Base-by-base conservation (phyloP, 2,329 filamentous ascomycete species). In the Nigrograna mackinnonii region DNA sequence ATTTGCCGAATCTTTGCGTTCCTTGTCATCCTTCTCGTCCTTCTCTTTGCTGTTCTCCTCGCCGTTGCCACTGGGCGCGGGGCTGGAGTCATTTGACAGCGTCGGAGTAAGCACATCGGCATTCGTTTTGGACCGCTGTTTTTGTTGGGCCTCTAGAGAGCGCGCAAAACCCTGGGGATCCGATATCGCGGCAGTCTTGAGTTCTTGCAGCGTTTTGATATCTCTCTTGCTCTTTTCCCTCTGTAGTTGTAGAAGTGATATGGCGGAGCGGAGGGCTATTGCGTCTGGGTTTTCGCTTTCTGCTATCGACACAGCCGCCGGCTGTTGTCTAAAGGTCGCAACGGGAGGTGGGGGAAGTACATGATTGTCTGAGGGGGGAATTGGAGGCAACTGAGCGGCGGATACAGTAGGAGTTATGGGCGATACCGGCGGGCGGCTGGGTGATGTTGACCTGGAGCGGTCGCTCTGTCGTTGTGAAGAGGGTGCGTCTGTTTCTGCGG, bases 211-310 rank as follows among this genome's bases (percentile, higher is more conserved):
- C 0, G 79, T 73, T 54, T 81, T 79, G 38, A 96, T 84, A 69
- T 96, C 91, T 35, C 81, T 79, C 37, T 84, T 75, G 30, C 89
- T 89, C 64, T 87, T 87, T 60, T 85, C 83, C 50, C 85, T 85
- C 73, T 97, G 92, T 52, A 95, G 78, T 71, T 95, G 90, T 35
- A 97, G 76, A 38, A 96, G 84, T 6, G 89, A 86, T 46, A 96
- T 90, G 34, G 91, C 89, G 19, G 87, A 89, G 52, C 86, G 85
- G 46, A 96, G 78, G 4, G 92, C 92, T 46, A 96, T 86, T 18
- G 87, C 90, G 73, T 97, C 92, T 6, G 89, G 85, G 61, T 95
- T 95, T 37, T 76, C 71, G 46, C 68, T 70, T 52, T 72, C 69
- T 16, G 70, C 70, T 52, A 78, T 76, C 6, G 75, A 70, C 32